A percentile compares a stretch with the other conserved stretches of the same genome.
Conservation (phyloP, 306 rosid genomes). For the Lathyrus tuberosus region DNA sequence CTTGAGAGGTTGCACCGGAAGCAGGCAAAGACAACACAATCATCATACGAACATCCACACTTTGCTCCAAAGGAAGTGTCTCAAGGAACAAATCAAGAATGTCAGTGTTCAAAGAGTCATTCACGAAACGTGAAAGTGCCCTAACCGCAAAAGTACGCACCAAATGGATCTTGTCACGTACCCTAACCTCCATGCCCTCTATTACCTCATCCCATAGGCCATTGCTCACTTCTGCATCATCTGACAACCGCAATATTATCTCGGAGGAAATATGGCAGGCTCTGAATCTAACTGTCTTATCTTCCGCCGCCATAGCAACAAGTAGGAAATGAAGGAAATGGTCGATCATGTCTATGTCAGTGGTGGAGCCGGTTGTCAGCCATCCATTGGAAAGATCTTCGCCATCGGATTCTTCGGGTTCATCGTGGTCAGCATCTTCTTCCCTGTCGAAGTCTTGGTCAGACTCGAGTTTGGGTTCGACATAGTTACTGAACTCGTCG, state of each 20-base stretch:
- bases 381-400: no score
- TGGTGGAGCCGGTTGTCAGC: no score
- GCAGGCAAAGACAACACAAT: constrained; percentile 88
- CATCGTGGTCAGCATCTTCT: no score
- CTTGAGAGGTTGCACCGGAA: no score
- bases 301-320: constrained; percentile 51
- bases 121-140: constrained; percentile 94
- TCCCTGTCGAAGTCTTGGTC: no score
- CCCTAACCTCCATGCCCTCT: constrained; percentile 77
- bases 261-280: constrained; percentile 92
- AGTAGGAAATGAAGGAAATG: constrained; percentile 72
- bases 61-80: constrained; percentile 70
- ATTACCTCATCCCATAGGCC: constrained; percentile 90
- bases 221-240: no score
- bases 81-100: constrained; percentile 77
- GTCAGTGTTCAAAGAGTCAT: constrained; percentile 75
- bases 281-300: constrained; percentile 71
- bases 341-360: no score
- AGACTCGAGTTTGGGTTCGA: no score
- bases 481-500: no score
- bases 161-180: constrained; percentile 69
- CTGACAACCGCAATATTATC: constrained; percentile 90
- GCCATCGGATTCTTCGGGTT: no score
- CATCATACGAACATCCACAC: constrained; percentile 92
- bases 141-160: constrained; percentile 84